Base-by-base conservation (phyloP, 2,329 filamentous ascomycete genomes). In the Colletotrichum liaoningense region DNA sequence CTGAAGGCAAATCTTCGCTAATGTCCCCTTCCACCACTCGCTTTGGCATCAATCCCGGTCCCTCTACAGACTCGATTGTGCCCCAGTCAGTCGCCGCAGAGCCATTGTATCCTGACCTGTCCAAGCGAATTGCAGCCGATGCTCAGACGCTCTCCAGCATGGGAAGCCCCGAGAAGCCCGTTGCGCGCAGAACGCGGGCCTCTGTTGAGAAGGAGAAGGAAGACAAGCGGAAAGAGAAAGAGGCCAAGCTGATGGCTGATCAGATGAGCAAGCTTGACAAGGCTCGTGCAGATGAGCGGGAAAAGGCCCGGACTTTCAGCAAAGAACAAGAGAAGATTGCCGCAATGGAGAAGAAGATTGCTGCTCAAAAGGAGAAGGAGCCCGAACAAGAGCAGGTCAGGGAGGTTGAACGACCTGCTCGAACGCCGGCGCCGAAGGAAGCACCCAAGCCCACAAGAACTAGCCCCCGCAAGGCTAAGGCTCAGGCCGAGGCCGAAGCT, bases 271-370 rank as follows among this genome's bases (percentile, higher is more conserved):
- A 91, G 78, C 84, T 93, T 3, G 91, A 93, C 75, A 93, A 92
- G 78, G 90, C 88, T 56, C 89, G 93, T 9, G 89, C 92, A 77
- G 92, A 93, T 81, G 92, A 94, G 79, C 87, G 92, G 6, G 90
- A 93, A 76, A 94, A 93, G 79, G 93, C 90, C 7, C 85, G 86
- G 19, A 83, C 88, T 3, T 90, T 89, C 74, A 90, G 85, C 78
- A 84, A 89, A 76, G 89, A 91, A 75, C 88, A 90, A 75, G 89
- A 91, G 75, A 87, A 83, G 75, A 82, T 87, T 56, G 85, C 85
- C 42, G 82, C 83, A 1, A 85, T 89, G 86, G 89, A 91, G 80
- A 86, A 86, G 75, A 83, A 89, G 74, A 77, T 88, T 52, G 83
- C 85, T 2, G 84, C 86, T 6, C 88, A 90, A 71, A 90, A 88